Base-by-base conservation (phyloP, 495 filamentous ascomycete genomes). In the Mycothermus thermophilus region DNA sequence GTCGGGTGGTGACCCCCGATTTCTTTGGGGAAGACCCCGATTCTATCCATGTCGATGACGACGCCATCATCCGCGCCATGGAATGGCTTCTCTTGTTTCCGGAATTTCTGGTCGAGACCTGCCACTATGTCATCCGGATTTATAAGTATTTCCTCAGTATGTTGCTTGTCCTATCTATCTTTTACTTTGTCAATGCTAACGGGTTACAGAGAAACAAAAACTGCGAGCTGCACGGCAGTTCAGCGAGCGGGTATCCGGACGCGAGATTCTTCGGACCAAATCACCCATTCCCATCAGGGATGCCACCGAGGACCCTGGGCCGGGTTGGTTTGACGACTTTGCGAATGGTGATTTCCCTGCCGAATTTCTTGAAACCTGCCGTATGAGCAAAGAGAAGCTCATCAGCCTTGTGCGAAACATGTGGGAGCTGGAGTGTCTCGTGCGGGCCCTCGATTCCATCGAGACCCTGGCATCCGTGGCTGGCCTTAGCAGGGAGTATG, bases 21-120 rank as follows among this genome's bases (percentile, higher is more conserved):
- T 75, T 82, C 43, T 74, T 83, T 16, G 77, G 77, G 12, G 67
- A 73, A 4, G 64, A 72, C 26, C 49, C 74, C 11, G 68, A 73
- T 10, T 52, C 57, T 10, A 55, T 64, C 5, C 51, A 60, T 11
- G n/a, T 35, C 9, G 47, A 71, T 32, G 83, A 93, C 38, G 71
- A 80, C 30, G 59, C 70, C 27, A 60, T 94, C 38, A 84, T 95
- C 32, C 70, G 77, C 24, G 74, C 78, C 35, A 54, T 94, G 36
- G 81, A 93, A 46, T 97, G 90, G 90, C 77, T 83, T 50, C 56
- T 81, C 40, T 60, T 79, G 29, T 63, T 83, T 10, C 75, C 80
- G 17, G 77, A 69, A 1, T 64, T 83, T 35, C 84, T 80, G 67
- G 52, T 63, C 18, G 67, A 80, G 39, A 79, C 84, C 3, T 84